Evolutionary conservation across 306 rosid species (phyloP).

Genomic region (Corylus americana): DNA sequence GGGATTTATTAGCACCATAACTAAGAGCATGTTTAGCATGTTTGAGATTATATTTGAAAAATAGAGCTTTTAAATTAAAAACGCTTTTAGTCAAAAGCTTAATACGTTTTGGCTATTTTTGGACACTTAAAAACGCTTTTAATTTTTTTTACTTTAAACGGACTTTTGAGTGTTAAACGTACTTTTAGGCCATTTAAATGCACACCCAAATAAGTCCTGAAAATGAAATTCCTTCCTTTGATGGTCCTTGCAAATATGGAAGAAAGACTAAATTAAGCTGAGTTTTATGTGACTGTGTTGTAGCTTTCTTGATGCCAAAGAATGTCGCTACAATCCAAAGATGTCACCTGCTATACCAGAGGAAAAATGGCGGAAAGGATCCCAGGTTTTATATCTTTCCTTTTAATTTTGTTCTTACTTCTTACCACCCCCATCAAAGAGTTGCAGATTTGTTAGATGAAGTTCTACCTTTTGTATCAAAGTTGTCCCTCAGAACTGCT

Average conservation of each 20-base stretch:
- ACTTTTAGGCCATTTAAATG: no score
- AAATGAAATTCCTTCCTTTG: no score
- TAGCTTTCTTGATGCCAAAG: conserved; percentile 9
- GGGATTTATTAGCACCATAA: background rate
- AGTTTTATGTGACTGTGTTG: conserved; percentile 2
- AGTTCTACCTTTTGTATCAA: background rate
- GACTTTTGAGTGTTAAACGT: no score
- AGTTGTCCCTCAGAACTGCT: background rate
- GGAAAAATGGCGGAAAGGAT: conserved; percentile 12
- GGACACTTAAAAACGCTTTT: no score
- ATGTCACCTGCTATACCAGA: conserved; percentile 7
- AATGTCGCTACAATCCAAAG: background rate
- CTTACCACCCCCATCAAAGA: background rate
- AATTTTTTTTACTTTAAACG: no score
- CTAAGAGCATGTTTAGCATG: no score
- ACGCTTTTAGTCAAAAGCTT: no score
- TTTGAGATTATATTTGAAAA: no score
- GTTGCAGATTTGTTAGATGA: background rate
- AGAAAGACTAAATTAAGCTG: background rate
- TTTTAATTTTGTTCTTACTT: background rate
- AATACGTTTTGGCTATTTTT: no score
- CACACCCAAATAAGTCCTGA: background rate
- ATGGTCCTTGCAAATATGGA: background rate
- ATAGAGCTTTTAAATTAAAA: no score
- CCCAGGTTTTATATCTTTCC: conserved; percentile 11